Percentiles rank a stretch among this genome's conserved stretches.
phyloP scores from a whole-genome alignment of 192 early-diverging fungal genomes.

The Coemansia nantahalensis region DNA sequence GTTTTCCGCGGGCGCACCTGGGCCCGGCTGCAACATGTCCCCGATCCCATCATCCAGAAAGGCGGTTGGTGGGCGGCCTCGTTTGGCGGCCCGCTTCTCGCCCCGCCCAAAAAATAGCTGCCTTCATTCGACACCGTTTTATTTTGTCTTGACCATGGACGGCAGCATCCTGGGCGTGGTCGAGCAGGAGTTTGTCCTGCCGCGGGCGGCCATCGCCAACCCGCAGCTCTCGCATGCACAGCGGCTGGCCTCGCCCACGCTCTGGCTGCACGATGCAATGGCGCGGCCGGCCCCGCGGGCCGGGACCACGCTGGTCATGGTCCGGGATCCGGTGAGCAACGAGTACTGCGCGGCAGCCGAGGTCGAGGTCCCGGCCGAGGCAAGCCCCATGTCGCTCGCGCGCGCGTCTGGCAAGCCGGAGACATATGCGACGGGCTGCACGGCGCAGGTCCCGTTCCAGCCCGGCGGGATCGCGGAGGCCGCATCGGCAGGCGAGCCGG shows the following conservation, averaged over 20 bases:
- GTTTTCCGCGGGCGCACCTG: too few relatives aligned
- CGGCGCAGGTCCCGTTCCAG: conserved; percentile 40
- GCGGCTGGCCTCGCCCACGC: conserved; percentile 6
- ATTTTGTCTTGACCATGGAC: too few relatives aligned
- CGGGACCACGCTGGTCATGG: conserved; percentile 25
- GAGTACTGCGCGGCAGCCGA: conserved; percentile 36
- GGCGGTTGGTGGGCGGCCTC: too few relatives aligned
- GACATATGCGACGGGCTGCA: conserved; percentile 32
- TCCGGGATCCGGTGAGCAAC: conserved; percentile 35
- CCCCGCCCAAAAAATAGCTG: too few relatives aligned
- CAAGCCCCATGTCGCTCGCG: conserved; percentile 37
- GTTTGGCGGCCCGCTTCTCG: too few relatives aligned
- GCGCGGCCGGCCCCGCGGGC: conserved; percentile 19
- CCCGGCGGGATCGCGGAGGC: conserved; percentile 28
- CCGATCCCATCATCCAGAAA: too few relatives aligned
- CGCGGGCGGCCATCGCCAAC: conserved; percentile 16
- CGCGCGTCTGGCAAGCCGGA: conserved; percentile 20
- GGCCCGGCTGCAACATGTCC: too few relatives aligned
- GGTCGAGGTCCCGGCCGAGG: conserved; percentile 2
- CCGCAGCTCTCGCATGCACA: conserved; percentile 35
- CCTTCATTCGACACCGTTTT: too few relatives aligned
- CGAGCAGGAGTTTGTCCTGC: conserved; percentile 38
- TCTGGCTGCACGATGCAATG: conserved; percentile 22
- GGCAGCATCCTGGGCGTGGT: conserved; percentile 24
- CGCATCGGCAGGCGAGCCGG: background rate